Evolutionary conservation across 352 stramenopile species (phyloP).

Genomic region (Phytophthora macrochlamydospora): DNA sequence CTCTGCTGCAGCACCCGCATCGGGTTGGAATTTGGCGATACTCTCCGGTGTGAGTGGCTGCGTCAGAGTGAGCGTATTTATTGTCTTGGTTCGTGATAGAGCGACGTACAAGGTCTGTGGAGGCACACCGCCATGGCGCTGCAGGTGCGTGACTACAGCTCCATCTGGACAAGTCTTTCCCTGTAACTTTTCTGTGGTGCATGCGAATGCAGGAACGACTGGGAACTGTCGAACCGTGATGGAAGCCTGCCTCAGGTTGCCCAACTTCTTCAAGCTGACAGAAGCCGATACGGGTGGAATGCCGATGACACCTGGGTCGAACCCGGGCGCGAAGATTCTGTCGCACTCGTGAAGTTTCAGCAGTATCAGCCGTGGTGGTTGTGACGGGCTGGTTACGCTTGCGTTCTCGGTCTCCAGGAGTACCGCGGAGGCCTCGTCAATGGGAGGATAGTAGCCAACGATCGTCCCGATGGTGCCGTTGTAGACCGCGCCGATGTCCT

Average conservation of each 20-base stretch:
- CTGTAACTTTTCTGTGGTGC: background rate
- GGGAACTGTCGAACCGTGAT: background rate
- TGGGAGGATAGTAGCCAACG: conserved; percentile 1
- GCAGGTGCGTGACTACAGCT: background rate
- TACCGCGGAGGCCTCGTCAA: background rate
- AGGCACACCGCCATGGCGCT: background rate
- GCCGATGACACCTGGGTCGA: background rate
- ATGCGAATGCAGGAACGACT: background rate
- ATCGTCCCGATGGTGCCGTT: conserved; percentile 11
- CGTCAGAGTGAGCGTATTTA: background rate
- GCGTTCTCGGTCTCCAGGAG: background rate
- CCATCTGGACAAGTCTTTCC: background rate
- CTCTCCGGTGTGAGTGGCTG: background rate
- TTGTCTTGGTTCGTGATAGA: background rate
- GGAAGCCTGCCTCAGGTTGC: background rate
- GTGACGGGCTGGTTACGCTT: background rate
- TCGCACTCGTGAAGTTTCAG: background rate
- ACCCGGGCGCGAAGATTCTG: background rate
- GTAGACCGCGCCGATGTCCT: background rate
- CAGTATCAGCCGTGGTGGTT: background rate
- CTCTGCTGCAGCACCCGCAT: background rate
- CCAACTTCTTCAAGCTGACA: background rate
- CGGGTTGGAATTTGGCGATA: background rate
- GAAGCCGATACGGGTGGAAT: background rate
- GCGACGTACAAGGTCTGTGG: background rate